Conservation (phyloP, 495 filamentous ascomycete genomes). For the Daldinia vernicosa region DNA sequence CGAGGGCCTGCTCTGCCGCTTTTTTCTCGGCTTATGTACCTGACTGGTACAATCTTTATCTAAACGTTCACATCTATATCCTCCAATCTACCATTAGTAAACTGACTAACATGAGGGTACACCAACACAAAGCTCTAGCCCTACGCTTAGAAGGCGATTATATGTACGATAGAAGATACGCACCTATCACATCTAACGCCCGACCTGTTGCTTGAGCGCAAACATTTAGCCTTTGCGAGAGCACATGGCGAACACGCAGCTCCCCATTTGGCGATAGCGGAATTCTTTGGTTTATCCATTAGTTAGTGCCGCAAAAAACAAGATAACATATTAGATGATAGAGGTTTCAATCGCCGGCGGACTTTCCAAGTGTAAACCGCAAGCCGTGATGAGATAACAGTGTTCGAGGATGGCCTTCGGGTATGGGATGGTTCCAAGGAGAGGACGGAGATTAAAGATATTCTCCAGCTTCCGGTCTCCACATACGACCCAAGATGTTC, state of each 20-base stretch:
- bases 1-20: slow-evolving; percentile 49
- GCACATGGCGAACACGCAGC: slow-evolving; percentile 51
- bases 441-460: slow-evolving; percentile 31
- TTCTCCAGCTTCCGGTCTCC: slow-evolving; percentile 19
- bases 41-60: slow-evolving; percentile 48
- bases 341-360: slow-evolving; percentile 33
- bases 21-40: slow-evolving; percentile 49
- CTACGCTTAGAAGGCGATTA: neutral
- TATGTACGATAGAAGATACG: slow-evolving; percentile 10
- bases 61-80: slow-evolving; percentile 45
- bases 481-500: neutral
- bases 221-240: slow-evolving; percentile 48
- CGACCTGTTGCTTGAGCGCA: slow-evolving; percentile 29
- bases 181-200: slow-evolving; percentile 45
- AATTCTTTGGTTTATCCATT: slow-evolving; percentile 33
- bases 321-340: neutral
- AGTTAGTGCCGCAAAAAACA: neutral
- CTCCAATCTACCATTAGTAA: slow-evolving; percentile 20
- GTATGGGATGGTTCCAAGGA: slow-evolving; percentile 1
- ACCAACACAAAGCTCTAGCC: neutral
- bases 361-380: slow-evolving; percentile 31
- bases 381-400: slow-evolving; percentile 2
- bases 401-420: slow-evolving; percentile 1
- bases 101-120: neutral
- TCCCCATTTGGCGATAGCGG: slow-evolving; percentile 48